A percentile compares a stretch with the other conserved stretches of the same genome.
phyloP scores from a whole-genome alignment of 139 green algal species.

The Chlamydomonas asymmetrica region DNA sequence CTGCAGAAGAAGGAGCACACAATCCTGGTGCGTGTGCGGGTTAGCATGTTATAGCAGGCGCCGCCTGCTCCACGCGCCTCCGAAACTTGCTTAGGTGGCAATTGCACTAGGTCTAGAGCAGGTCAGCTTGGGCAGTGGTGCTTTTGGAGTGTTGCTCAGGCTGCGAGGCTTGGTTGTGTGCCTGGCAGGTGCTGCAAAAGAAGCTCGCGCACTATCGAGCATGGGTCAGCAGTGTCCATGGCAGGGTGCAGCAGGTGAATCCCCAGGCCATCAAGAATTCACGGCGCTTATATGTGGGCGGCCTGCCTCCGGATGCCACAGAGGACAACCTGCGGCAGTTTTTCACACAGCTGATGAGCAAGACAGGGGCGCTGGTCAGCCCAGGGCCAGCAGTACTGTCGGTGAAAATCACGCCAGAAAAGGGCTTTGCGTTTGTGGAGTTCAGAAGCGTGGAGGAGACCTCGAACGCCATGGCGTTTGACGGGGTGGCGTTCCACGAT shows the following conservation, averaged over 20 bases:
- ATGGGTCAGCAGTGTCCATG: conserved; percentile 43
- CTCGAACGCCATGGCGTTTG: conserved; percentile 78
- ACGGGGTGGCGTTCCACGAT: conserved; percentile 63
- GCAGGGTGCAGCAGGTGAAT: conserved; percentile 52
- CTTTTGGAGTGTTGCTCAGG: no score
- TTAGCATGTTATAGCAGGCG: no score
- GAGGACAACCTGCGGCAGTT: conserved; percentile 55
- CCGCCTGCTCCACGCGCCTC: no score
- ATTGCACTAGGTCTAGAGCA: no score
- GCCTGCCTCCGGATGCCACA: conserved; percentile 55
- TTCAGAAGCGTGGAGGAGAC: conserved; percentile 78
- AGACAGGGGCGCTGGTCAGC: conserved; percentile 22
- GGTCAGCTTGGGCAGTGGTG: no score
- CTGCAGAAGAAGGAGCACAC: conserved; percentile 11
- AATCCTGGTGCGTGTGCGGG: no score
- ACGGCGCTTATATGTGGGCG: conserved; percentile 74
- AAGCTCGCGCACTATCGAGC: conserved; percentile 46
- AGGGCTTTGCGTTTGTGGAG: conserved; percentile 75
- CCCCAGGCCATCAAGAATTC: conserved; percentile 70
- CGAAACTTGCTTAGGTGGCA: no score
- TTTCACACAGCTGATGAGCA: conserved; percentile 54
- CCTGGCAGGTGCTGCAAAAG: conserved; percentile 31
- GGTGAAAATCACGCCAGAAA: conserved; percentile 48
- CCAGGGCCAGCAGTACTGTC: conserved; percentile 52
- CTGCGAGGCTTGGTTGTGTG: no score